A percentile compares a stretch with the other conserved stretches of the same genome.
Conservation (phyloP, 495 filamentous ascomycete species). For the Ramalina peruviana region DNA sequence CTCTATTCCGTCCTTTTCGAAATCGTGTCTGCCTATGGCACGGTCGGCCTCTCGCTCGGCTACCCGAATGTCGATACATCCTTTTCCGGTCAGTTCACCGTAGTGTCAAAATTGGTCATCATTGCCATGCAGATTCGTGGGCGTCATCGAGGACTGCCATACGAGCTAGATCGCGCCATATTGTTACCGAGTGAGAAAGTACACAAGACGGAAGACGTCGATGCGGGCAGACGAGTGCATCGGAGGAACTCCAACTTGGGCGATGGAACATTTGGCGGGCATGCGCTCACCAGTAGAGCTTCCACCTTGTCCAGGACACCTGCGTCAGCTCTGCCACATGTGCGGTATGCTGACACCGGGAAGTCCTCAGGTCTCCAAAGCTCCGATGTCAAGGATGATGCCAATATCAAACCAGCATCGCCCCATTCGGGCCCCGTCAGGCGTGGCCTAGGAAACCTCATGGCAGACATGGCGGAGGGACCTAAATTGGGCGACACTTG, state of each 20-base stretch:
- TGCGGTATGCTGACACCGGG: not conserved
- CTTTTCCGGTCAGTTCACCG: constrained; percentile 64
- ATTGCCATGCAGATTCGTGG: constrained; percentile 90
- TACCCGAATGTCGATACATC: constrained; percentile 61
- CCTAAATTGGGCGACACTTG: not conserved
- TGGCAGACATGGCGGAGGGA: constrained; percentile 14
- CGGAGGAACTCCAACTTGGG: constrained; percentile 41
- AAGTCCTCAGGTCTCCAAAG: constrained; percentile 6
- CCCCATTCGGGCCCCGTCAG: constrained; percentile 4
- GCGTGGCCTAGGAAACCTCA: constrained; percentile 9
- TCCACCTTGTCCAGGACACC: constrained; percentile 3
- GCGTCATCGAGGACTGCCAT: constrained; percentile 81
- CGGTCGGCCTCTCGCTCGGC: constrained; percentile 80
- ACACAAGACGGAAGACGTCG: constrained; percentile 51
- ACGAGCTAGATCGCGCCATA: constrained; percentile 83
- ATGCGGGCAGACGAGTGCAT: constrained; percentile 37
- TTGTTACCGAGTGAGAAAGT: constrained; percentile 66
- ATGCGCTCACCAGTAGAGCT: constrained; percentile 3
- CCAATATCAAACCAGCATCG: not conserved
- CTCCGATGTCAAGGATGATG: not conserved
- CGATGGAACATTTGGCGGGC: constrained; percentile 14
- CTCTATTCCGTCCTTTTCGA: constrained; percentile 81
- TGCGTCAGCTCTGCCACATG: not conserved
- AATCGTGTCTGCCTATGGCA: constrained; percentile 84
- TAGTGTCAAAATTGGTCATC: constrained; percentile 79